A percentile compares a stretch with the other conserved stretches of the same genome.
Evolutionary conservation across 2,329 filamentous ascomycete genomes (phyloP).

Genomic region (Penicillium occitanis): DNA sequence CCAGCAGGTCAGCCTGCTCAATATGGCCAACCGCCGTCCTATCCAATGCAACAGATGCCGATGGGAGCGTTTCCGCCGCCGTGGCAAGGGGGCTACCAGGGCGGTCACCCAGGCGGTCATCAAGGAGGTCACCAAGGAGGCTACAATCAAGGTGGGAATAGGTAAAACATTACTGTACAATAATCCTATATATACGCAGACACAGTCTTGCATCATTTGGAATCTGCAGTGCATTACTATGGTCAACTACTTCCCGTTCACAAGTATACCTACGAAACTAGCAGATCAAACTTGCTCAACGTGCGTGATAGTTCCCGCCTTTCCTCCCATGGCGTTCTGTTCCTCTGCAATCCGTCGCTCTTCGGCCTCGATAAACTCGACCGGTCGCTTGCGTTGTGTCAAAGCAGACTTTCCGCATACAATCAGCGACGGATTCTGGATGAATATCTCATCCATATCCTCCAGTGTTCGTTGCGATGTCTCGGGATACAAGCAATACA

Average conservation of each 20-base stretch:
- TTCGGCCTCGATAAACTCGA: constrained; percentile 14
- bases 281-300: constrained; percentile 7
- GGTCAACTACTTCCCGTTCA: background rate
- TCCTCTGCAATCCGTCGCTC: constrained; percentile 15
- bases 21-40: constrained; percentile 23
- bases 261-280: background rate
- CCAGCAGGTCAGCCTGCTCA: constrained; percentile 18
- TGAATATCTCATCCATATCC: constrained; percentile 18
- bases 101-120: background rate
- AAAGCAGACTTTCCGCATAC: constrained; percentile 7
- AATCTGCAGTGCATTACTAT: background rate
- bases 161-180: constrained; percentile 4
- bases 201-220: background rate
- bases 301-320: constrained; percentile 1
- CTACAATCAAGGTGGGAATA: constrained; percentile 16
- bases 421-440: constrained; percentile 4
- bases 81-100: constrained; percentile 17
- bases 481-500: constrained; percentile 15
- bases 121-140: constrained; percentile 8
- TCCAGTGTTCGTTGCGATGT: constrained; percentile 18
- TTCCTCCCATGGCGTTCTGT: constrained; percentile 7
- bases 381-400: constrained; percentile 11
- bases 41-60: constrained; percentile 31
- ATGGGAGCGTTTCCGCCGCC: constrained; percentile 33
- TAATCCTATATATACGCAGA: background rate